Evolutionary conservation across 176 grass and related monocot genomes (phyloP).

Genomic region (Pharus latifolius): DNA sequence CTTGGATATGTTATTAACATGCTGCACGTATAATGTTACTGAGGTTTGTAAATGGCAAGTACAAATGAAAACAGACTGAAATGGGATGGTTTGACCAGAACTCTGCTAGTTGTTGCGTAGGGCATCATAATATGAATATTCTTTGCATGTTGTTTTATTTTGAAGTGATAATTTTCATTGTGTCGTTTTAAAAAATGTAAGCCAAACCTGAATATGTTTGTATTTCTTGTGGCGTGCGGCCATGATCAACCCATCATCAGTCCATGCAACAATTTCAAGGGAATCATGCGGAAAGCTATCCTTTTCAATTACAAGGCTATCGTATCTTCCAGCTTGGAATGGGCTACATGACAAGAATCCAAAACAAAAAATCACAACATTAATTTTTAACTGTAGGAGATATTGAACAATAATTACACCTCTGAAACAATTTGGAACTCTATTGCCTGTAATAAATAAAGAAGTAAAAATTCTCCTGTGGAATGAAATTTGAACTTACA

Average conservation of each 20-base stretch:
- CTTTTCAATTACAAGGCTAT: slow-evolving; percentile 73
- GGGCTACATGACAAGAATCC: slow-evolving; percentile 26
- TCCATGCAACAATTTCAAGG: slow-evolving; percentile 67
- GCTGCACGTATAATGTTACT: too few species aligned
- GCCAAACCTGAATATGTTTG: slow-evolving; percentile 56
- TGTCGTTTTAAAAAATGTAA: not conserved
- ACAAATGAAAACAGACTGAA: too few species aligned
- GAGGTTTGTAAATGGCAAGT: too few species aligned
- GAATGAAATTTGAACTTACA: too few species aligned
- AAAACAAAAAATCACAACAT: not conserved
- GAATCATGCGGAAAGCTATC: slow-evolving; percentile 56
- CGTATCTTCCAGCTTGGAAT: slow-evolving; percentile 66
- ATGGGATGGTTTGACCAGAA: too few species aligned
- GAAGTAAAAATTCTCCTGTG: too few species aligned
- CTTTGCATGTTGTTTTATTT: not conserved
- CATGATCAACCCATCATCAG: slow-evolving; percentile 69
- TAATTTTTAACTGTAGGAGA: not conserved
- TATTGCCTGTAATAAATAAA: too few species aligned
- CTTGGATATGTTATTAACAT: too few species aligned
- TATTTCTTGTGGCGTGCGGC: slow-evolving; percentile 58
- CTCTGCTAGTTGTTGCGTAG: not conserved
- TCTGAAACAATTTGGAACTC: not conserved
- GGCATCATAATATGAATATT: too few species aligned
- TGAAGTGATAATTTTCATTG: not conserved
- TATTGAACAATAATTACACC: not conserved